Conservation (phyloP, 257 asterid species). For the Solanum ahanhuiri region DNA sequence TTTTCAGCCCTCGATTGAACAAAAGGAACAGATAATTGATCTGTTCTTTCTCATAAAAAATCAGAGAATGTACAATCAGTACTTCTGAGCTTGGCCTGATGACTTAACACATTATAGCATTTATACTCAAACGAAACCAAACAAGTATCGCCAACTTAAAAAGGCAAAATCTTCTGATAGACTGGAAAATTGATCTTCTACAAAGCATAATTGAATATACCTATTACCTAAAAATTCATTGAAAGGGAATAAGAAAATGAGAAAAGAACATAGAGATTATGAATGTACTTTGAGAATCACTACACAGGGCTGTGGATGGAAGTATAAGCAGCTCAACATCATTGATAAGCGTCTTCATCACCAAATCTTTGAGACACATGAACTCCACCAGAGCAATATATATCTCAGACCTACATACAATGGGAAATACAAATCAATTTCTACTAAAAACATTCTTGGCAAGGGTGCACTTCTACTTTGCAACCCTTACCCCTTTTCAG, state of each 20-base stretch:
- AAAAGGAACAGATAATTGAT: neutral
- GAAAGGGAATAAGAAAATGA: neutral
- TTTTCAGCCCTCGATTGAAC: neutral
- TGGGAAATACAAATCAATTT: neutral
- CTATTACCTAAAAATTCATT: neutral
- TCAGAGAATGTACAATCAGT: neutral
- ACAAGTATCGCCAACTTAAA: neutral
- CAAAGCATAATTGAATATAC: neutral
- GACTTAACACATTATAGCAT: neutral
- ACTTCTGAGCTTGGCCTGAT: neutral
- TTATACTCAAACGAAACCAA: neutral
- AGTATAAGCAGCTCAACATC: constrained; percentile 56
- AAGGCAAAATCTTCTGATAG: neutral
- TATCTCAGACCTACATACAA: constrained; percentile 24
- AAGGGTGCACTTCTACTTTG: neutral
- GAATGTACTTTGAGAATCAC: constrained; percentile 41
- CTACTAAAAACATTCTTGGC: neutral
- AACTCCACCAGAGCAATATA: constrained; percentile 35
- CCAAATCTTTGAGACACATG: constrained; percentile 20
- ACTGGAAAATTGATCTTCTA: neutral
- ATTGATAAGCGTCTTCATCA: constrained; percentile 33
- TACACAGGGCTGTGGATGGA: constrained; percentile 38
- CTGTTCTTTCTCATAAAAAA: neutral
- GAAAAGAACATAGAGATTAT: neutral
- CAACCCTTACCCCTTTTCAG: neutral